A percentile compares a stretch with the other conserved stretches of the same genome.
Conservation (phyloP, 139 green algal genomes). For the Zygnema circumcarinatum region DNA sequence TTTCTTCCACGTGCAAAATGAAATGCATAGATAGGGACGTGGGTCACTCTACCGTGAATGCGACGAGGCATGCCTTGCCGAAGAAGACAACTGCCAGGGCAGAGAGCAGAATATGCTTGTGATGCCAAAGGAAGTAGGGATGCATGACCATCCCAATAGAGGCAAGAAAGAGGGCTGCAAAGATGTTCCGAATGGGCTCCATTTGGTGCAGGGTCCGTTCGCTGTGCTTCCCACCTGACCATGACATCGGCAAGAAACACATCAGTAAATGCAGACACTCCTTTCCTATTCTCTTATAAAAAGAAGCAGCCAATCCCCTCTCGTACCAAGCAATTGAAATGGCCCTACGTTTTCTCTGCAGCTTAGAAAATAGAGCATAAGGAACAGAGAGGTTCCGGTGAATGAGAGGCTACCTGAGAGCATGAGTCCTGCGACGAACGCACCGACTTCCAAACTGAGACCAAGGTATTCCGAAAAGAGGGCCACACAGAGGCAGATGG, state of each 20-base stretch:
- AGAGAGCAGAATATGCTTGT: slow-evolving; percentile 72
- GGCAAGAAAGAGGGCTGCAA: slow-evolving; percentile 92
- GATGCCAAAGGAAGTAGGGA: slow-evolving; percentile 84
- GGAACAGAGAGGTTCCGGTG: no score
- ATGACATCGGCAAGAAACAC: no score
- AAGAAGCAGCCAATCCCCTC: no score
- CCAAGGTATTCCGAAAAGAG: slow-evolving; percentile 62
- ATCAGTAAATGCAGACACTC: no score
- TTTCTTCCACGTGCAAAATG: no score
- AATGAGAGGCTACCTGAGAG: no score
- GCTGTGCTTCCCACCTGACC: slow-evolving; percentile 33
- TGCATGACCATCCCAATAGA: slow-evolving; percentile 91
- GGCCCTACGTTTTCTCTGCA: no score
- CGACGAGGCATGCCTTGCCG: slow-evolving; percentile 80
- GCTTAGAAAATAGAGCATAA: no score
- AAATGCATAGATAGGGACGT: slow-evolving; percentile 11
- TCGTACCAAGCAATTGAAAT: no score
- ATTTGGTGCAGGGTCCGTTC: slow-evolving; percentile 71
- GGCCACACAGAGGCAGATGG: slow-evolving; percentile 78
- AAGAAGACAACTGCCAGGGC: slow-evolving; percentile 71
- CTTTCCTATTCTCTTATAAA: no score
- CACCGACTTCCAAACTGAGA: slow-evolving; percentile 87
- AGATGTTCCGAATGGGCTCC: slow-evolving; percentile 77
- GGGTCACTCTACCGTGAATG: background rate
- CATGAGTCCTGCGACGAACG: slow-evolving; percentile 89